Conservation (phyloP, 129 eudicot genomes). For the Artemisia annua region DNA sequence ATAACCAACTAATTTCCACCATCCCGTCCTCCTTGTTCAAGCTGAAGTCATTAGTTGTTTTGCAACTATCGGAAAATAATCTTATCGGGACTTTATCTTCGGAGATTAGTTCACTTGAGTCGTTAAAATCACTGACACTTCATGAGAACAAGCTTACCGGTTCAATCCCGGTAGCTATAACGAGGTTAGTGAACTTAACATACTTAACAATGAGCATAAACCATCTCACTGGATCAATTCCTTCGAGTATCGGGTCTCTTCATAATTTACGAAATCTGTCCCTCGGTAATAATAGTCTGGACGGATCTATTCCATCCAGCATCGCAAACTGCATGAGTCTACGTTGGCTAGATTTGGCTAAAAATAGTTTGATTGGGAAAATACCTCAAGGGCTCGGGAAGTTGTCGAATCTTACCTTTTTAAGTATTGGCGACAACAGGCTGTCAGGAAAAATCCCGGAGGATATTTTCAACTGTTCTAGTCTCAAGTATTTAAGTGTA, state of each 20-base stretch:
- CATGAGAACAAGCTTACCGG: constrained; percentile 62
- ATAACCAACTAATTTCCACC: constrained; percentile 53
- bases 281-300: constrained; percentile 43
- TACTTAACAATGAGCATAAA: constrained; percentile 52
- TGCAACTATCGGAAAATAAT: constrained; percentile 57
- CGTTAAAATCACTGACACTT: constrained; percentile 54
- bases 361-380: too few species aligned
- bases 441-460: too few species aligned
- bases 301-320: constrained; percentile 58
- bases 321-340: constrained; percentile 66
- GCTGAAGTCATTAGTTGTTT: constrained; percentile 46
- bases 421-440: too few species aligned
- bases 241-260: constrained; percentile 63
- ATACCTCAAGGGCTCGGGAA: too few species aligned
- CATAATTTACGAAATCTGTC: constrained; percentile 57
- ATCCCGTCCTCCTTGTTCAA: constrained; percentile 60
- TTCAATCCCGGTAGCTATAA: constrained; percentile 57
- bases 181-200: constrained; percentile 51
- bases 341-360: constrained; percentile 10
- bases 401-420: too few species aligned
- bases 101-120: constrained; percentile 38
- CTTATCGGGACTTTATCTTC: constrained; percentile 58
- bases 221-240: constrained; percentile 59
- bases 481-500: too few species aligned
- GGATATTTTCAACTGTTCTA: too few species aligned